phyloP scores from a whole-genome alignment of 1,139 yeast species.

The Wickerhamomyces sp. region DNA sequence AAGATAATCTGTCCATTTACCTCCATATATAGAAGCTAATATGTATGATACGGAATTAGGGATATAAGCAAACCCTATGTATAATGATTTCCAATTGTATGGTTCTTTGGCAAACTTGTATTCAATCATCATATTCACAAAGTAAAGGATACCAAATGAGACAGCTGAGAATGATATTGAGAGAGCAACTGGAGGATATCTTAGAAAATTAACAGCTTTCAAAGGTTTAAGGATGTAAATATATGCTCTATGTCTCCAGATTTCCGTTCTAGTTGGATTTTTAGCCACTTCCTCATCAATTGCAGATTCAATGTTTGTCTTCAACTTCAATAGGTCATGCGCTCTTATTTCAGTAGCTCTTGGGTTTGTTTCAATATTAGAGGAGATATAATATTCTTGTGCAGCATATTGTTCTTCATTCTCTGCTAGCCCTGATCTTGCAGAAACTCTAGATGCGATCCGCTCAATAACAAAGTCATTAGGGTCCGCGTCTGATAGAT shows the following conservation, averaged over 20 bases:
- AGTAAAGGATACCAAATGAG: conserved; percentile 65
- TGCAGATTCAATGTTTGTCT: conserved; percentile 23
- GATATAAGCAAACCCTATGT: conserved; percentile 72
- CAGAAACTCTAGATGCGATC: conserved; percentile 17
- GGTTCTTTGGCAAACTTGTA: conserved; percentile 60
- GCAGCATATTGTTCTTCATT: conserved; percentile 18
- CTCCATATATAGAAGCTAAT: conserved; percentile 70
- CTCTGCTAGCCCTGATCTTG: conserved; percentile 7
- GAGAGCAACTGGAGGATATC: conserved; percentile 70
- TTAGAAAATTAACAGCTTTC: conserved; percentile 47
- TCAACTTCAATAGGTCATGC: conserved; percentile 26
- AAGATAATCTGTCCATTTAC: conserved; percentile 70
- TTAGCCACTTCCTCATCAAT: conserved; percentile 20
- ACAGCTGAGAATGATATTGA: conserved; percentile 63
- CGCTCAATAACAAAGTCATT: conserved; percentile 8
- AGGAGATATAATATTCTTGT: conserved; percentile 28
- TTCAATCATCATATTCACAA: conserved; percentile 71
- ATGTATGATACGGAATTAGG: conserved; percentile 81
- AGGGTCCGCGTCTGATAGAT: conserved; percentile 13
- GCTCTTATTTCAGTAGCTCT: conserved; percentile 17
- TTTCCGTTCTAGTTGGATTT: conserved; percentile 11
- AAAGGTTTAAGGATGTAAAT: conserved; percentile 42
- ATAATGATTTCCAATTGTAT: conserved; percentile 60
- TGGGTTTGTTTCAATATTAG: conserved; percentile 22
- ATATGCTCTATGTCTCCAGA: conserved; percentile 29